Evolutionary conservation across 31 red algal species (phyloP), one percentile per base, ranked within the genome.

Genomic region (Odonthalia washingtoniensis): DNA sequence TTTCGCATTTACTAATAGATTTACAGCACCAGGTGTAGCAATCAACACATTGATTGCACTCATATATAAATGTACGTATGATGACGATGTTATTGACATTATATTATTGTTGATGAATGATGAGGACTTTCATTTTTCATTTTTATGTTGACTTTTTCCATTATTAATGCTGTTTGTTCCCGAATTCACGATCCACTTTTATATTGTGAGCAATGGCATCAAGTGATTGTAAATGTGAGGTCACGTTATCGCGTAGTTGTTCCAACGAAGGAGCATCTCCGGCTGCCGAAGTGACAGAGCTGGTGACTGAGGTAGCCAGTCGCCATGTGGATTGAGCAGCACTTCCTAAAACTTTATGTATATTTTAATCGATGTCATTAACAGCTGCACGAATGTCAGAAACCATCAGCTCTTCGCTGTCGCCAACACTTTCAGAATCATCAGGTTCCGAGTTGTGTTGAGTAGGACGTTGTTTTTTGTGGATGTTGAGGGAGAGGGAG

Each of bases 261-360:
- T 74, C 89, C 9, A 91, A 75, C 28, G 76, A 67, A 37, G 40
- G 65, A 1, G 82, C 63, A 42, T 91, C 89, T 45, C 46, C 70
- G 0, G 85, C 89, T 14, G 77, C 80, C 38, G 79, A 76, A 34
- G 89, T 69, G 41, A 91, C 74, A 0, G 65, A 84, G 12, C 89
- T 80, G 32, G 79, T 82, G 9, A 91, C 81, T 2, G 89, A 84
- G 27, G 79, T 78, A 38, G 89, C 89, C 32, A 91, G 83, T 62
- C 89, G 82, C 89, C 89, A 91, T 39, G 85, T 77, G 37, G 89
- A 78, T 60, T 91, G 79, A 21, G 89, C 89, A 0, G 89, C 89
- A 30, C 85, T 69, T 1, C 89, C 89, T 31, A 91, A 40, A 16
- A 80, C 89, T 44, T 85, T 42, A 67, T 91, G 80, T 21, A 91